These are phyloP conservation scores for Pisolithus tinctorius DNA, from an alignment of 768 basidiomycete species.

Conservation along the genomic window DNA sequence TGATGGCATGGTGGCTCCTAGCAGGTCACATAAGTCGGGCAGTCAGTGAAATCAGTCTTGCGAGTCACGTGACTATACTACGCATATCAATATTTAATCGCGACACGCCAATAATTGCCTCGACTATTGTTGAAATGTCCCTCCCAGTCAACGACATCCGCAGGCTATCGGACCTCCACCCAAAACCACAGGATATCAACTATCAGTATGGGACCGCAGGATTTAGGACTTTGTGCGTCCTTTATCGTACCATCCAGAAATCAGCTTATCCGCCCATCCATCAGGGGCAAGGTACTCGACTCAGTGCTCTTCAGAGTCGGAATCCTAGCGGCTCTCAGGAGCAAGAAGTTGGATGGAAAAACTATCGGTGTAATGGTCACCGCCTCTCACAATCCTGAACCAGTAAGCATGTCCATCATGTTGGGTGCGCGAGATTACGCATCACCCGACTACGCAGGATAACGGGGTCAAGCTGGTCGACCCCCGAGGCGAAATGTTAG, in stretches of 20 bases:
- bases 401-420: constrained; percentile 40
- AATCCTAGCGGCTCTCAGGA: constrained; percentile 81
- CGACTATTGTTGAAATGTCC: constrained; percentile 29
- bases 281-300: constrained; percentile 66
- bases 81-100: neutral
- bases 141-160: constrained; percentile 37
- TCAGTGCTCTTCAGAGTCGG: constrained; percentile 94
- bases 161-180: constrained; percentile 52
- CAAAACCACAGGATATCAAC: constrained; percentile 59
- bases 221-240: constrained; percentile 80
- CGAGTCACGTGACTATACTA: no score
- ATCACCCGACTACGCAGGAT: constrained; percentile 49
- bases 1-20: constrained; percentile 45
- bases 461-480: constrained; percentile 99
- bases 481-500: constrained; percentile 95
- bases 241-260: constrained; percentile 4
- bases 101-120: neutral
- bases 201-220: constrained; percentile 94
- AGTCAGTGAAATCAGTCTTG: neutral
- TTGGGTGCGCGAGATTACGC: neutral
- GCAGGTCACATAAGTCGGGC: neutral
- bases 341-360: constrained; percentile 86
- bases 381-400: constrained; percentile 98
- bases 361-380: constrained; percentile 98
- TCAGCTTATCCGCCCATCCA: constrained; percentile 6